Evolutionary conservation across 371 early-diverging fungal genomes (phyloP), one percentile per base, ranked within the genome.

Genomic region (Mortierella sp.): DNA sequence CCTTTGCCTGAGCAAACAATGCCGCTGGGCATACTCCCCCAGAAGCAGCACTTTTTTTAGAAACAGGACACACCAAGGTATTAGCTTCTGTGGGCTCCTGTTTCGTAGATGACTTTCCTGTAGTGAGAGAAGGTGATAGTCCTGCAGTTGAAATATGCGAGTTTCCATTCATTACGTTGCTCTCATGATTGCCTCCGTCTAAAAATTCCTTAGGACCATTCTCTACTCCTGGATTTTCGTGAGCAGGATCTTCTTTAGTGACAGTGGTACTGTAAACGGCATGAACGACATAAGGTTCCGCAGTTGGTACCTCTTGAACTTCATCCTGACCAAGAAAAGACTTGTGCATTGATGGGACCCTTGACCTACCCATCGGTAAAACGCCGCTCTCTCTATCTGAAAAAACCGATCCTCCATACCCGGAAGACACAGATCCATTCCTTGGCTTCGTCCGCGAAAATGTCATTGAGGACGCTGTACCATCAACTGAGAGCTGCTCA

Each of bases 21-120:
- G 79, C 73, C 1, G 79, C 79, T 21, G 79, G 79, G 21, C 79
- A 79, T 1, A 79, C 69, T 7, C 57, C 66, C 7, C 72, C 79
- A 1, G 76, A 76, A 0, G 79, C 65, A 4, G 79, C 66, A 15
- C 66, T 61, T 66, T 79, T 79, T 57, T 72, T 72, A 9, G 79
- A 72, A 3, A 79, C 73, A 43, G 79, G 79, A 18, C 79, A 79
- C 16, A 79, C 73, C 7, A 62, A 45, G 37, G 37, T 9, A 4
- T 26, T 26, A 25, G 57, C n/a, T 18, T 23, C 4, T 25, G 53
- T 15, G 28, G 19, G 16, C 5, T 37, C 37, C 37, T 37, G 37
- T 9, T 5, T 9, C 37, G 9, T 9, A 9, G 37, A 5, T 37
- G 3, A 9, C 9, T 3, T 9, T 37, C 9, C 37, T 37, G 9